Base-by-base conservation (phyloP, 148 eudicot genomes). In the Camellia granthamiana region DNA sequence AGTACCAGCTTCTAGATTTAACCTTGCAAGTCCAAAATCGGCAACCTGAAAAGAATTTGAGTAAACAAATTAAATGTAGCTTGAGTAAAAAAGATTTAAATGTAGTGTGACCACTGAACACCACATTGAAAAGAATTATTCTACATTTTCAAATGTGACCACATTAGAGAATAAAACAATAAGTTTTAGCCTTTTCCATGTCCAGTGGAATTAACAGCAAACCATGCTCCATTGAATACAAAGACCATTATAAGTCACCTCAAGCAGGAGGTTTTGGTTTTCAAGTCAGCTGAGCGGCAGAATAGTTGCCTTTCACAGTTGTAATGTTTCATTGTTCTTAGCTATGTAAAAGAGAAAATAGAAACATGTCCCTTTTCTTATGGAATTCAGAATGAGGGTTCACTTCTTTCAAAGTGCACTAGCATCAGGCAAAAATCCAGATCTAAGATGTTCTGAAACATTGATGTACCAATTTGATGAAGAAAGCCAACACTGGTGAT, bases 1-100 rank as follows among this genome's bases (percentile, higher is more conserved):
- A 76, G 98, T 92, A 80, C 90, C 92, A n/a, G 86, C 67, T 78
- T 94, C 98, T 63, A 82, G 74, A 83, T 82, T 80, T 69, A 94
- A 88, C 81, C 87, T 88, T 2, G 96, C 98, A 59, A 92, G 94
- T 78, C 98, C 96, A 84, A 94, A 92, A 83, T 90, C 96, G 10
- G 96, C 92, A 85, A 94, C 96, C 98, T 94, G 87, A 63, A 55
- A 30, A 66, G 18, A 64, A 60, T 43, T 60, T 23, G 65, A 56
- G 46, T 38, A 67, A 3, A 21, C 23, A 74, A 58, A 18, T 6
- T n/a, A 70, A 44, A 43, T 30, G 38, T 30, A 30, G 2, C 9
- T 8, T 8, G 6, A 13, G 5, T 4, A 41, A 69, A 13, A 69
- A 42, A 43, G 30, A 47, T 7, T 30, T 1, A 70, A 70, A 18